phyloP scores from a whole-genome alignment of 257 asterid species.

The Fraxinus anomala region DNA sequence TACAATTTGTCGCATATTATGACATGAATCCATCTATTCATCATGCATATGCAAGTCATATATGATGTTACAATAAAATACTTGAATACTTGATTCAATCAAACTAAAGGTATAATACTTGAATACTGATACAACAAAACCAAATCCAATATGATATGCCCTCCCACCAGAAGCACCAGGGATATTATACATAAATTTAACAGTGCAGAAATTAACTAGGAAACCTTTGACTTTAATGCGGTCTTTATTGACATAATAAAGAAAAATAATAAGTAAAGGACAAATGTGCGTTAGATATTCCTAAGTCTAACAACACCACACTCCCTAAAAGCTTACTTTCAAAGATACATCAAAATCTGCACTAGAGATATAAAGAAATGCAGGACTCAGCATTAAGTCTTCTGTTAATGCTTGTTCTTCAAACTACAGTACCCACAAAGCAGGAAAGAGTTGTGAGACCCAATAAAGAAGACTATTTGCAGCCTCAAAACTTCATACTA shows the following conservation, averaged over 20 bases:
- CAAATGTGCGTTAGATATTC: not conserved
- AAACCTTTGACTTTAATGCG: not conserved
- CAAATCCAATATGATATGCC: not conserved
- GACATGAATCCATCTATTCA: not conserved
- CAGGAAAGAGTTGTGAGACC: conserved; percentile 7
- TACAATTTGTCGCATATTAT: not conserved
- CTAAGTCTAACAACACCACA: not conserved
- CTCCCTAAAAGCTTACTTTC: not conserved
- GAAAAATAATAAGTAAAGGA: not conserved
- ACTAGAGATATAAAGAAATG: conserved; percentile 1
- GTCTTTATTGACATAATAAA: not conserved
- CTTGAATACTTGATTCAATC: not conserved
- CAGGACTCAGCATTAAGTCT: conserved; percentile 20
- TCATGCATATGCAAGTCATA: not conserved
- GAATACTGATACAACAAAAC: not conserved
- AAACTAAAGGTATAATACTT: not conserved
- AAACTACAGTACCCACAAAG: conserved; percentile 4
- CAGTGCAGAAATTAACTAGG: not conserved
- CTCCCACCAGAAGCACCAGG: not conserved
- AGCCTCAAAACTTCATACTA: not conserved
- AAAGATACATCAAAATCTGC: not conserved
- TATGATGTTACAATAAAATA: not conserved
- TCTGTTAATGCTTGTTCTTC: conserved; percentile 12
- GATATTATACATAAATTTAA: not conserved
- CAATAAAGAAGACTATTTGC: conserved; percentile 2